Evolutionary conservation across 768 basidiomycete genomes (phyloP), one percentile per base, ranked within the genome.

Genomic region (Xanthoconium stramineum): DNA sequence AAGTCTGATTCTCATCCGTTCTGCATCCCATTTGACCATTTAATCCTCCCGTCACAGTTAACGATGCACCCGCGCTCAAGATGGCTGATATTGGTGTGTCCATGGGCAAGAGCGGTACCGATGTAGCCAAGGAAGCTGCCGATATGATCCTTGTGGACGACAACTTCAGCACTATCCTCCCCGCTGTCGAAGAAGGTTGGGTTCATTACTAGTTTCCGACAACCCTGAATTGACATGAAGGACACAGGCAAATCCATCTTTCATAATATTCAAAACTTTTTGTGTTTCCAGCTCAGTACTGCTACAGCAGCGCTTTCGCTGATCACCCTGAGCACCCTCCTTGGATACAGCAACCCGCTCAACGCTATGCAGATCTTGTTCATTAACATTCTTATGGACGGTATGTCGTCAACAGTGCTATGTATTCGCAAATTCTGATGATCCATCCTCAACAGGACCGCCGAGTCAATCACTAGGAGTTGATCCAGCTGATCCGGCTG

Each of bases 341-440:
- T 98, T 64, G 85, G 89, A 14, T 78, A 97, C 35, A 86, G 85
- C 64, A 98, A 96, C 66, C 95, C 95, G 4, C 79, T 98, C 59
- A 98, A 98, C 65, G 88, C 95, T 5, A 98, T 98, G 94, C 94
- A 98, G 71, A 98, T 98, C 65, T 75, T 98, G n/a, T 98, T 97
- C 69, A 98, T 98, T 67, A 98, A 98, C 74, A 97, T 98, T 68
- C 82, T 98, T 47, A 98, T 98, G 95, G 96, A 98, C 61, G 94
- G 94, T 88, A 54, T 35, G 80, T 72, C 17, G 38, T 35, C 7
- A 3, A 20, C 28, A 56, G 50, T 48, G 5, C 19, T 44, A 2
- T 30, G 9, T 19, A 36, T 28, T 39, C 28, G 36, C 53, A 19
- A 33, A 50, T 33, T 14, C 35, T 58, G 8, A 35, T 39, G 17